Evolutionary conservation across 2,329 filamentous ascomycete species (phyloP).

Genomic region (Paracorniculantispora psalliotae): DNA sequence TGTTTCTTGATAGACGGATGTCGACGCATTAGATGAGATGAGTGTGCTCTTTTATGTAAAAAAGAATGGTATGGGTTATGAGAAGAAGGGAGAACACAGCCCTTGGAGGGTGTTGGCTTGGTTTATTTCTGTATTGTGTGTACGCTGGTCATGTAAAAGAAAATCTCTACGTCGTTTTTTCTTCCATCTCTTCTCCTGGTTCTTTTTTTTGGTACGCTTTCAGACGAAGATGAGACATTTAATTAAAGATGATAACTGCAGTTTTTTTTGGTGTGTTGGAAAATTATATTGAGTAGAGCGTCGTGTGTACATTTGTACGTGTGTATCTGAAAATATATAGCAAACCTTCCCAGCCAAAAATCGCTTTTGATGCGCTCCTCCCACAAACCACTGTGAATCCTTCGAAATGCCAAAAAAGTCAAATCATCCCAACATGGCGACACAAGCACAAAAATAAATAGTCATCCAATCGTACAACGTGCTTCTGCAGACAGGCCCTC

Average conservation of each 20-base stretch:
- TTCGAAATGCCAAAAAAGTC: not conserved
- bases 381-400: not conserved
- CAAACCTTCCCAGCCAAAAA: not conserved
- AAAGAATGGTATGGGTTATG: not conserved
- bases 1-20: not conserved
- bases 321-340: not conserved
- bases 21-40: not conserved
- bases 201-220: not conserved
- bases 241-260: not conserved
- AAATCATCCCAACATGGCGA: not conserved
- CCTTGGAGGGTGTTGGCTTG: not conserved
- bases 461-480: not conserved
- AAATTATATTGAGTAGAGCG: conserved; percentile 6
- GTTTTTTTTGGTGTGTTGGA: too few relatives aligned
- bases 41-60: not conserved
- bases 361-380: not conserved
- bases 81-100: not conserved
- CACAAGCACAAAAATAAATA: not conserved
- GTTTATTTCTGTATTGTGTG: conserved; percentile 13
- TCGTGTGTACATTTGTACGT: not conserved
- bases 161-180: conserved; percentile 11
- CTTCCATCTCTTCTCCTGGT: not conserved
- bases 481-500: not conserved
- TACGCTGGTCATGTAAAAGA: conserved; percentile 16
- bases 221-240: not conserved